phyloP scores from a whole-genome alignment of 768 basidiomycete genomes.

The Leccinum rimulosum region DNA sequence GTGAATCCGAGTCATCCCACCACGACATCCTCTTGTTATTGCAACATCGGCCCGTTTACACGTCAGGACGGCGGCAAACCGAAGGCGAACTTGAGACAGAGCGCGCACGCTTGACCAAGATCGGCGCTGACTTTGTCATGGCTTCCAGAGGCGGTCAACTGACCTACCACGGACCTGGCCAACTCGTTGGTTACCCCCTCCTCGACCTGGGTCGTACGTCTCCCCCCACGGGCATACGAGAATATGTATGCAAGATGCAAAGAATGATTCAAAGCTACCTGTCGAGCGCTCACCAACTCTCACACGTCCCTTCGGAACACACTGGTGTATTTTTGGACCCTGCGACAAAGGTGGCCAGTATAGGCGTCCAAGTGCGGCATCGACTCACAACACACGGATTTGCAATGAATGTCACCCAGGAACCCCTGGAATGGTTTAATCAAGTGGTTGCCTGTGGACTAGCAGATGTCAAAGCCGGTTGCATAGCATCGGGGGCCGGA shows the following conservation, averaged over 20 bases:
- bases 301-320: conserved; percentile 62
- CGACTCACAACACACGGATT: conserved; percentile 95
- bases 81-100: conserved; percentile 59
- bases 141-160: conserved; percentile 88
- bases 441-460: conserved; percentile 90
- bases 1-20: conserved; percentile 38
- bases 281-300: conserved; percentile 54
- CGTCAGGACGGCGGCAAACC: conserved; percentile 85
- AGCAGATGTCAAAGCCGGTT: conserved; percentile 75
- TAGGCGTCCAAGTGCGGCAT: conserved; percentile 95
- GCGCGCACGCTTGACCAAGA: conserved; percentile 55
- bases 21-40: conserved; percentile 73
- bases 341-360: conserved; percentile 87
- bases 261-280: conserved; percentile 65
- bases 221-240: conserved; percentile 68
- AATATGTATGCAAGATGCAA: conserved; percentile 86
- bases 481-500: conserved; percentile 49
- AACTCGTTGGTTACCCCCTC: conserved; percentile 93
- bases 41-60: conserved; percentile 93
- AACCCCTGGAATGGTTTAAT: conserved; percentile 85
- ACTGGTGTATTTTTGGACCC: conserved; percentile 87
- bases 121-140: conserved; percentile 86
- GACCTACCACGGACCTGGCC: conserved; percentile 97
- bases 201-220: conserved; percentile 81
- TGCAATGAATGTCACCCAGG: conserved; percentile 81